Evolutionary conservation across 2,329 filamentous ascomycete species (phyloP).

Genomic region (Aspergillus piperis): DNA sequence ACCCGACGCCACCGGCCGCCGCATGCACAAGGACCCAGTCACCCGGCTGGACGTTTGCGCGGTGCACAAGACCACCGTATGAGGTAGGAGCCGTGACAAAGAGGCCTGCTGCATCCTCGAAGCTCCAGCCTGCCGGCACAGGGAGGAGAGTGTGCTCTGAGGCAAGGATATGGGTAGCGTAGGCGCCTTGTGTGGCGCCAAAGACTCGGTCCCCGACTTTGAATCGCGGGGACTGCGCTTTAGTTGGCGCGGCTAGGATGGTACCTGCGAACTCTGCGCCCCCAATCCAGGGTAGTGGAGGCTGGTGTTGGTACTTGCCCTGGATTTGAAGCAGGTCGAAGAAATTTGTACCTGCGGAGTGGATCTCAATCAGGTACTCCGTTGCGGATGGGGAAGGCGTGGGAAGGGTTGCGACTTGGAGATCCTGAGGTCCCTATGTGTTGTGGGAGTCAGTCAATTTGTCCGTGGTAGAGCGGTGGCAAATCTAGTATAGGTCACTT

Average conservation of each 20-base stretch:
- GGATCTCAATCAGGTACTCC: conserved; percentile 85
- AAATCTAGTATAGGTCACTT: neutral
- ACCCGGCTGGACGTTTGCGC: conserved; percentile 74
- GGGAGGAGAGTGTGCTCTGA: conserved; percentile 68
- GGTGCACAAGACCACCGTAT: conserved; percentile 77
- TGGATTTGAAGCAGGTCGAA: conserved; percentile 95
- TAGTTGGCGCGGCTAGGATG: conserved; percentile 66
- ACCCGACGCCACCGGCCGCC: conserved; percentile 85
- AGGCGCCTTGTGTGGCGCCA: conserved; percentile 81
- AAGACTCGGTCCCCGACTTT: conserved; percentile 81
- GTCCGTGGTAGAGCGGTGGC: neutral
- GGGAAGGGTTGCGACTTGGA: conserved; percentile 72
- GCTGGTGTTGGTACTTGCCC: conserved; percentile 93
- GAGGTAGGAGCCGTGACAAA: conserved; percentile 91
- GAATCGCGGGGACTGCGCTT: conserved; percentile 57
- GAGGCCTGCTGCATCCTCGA: conserved; percentile 79
- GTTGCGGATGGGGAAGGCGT: conserved; percentile 70
- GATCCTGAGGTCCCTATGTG: conserved; percentile 71
- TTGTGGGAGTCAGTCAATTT: conserved; percentile 3
- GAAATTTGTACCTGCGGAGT: conserved; percentile 89
- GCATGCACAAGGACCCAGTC: conserved; percentile 91
- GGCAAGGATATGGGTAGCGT: conserved; percentile 73
- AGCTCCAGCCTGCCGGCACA: conserved; percentile 79
- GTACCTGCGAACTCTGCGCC: conserved; percentile 85
- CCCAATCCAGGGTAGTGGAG: conserved; percentile 82